These are phyloP conservation scores for Colletotrichum sp. DNA, from an alignment of 2,329 filamentous ascomycete genomes.

Conservation along the genomic window DNA sequence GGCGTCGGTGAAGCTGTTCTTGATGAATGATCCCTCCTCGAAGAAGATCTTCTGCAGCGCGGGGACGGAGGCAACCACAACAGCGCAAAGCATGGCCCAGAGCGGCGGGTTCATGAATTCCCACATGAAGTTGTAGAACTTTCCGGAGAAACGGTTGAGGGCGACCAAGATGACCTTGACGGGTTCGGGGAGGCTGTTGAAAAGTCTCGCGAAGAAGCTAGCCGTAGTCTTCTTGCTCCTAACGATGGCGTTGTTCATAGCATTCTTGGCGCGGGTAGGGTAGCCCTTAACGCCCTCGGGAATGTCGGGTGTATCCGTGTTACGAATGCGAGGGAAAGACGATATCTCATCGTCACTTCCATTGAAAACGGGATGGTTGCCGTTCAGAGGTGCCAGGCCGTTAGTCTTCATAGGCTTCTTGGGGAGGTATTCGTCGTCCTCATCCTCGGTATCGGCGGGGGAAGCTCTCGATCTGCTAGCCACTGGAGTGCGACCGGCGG, in stretches of 20 bases:
- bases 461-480: slow-evolving; percentile 55
- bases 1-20: slow-evolving; percentile 90
- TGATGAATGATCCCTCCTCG: slow-evolving; percentile 84
- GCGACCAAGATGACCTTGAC: slow-evolving; percentile 39
- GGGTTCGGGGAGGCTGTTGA: slow-evolving; percentile 44
- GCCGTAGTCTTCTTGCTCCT: slow-evolving; percentile 26
- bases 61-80: slow-evolving; percentile 89
- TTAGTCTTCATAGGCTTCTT: slow-evolving; percentile 29
- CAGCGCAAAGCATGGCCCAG: slow-evolving; percentile 94
- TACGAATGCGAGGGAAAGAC: slow-evolving; percentile 64
- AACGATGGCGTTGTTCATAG: slow-evolving; percentile 31
- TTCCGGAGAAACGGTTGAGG: slow-evolving; percentile 37
- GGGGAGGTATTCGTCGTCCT: slow-evolving; percentile 35
- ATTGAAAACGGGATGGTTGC: slow-evolving; percentile 32
- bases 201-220: slow-evolving; percentile 30
- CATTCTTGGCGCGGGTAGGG: slow-evolving; percentile 39
- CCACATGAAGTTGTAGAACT: slow-evolving; percentile 73
- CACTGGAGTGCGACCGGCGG: slow-evolving; percentile 61
- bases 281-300: slow-evolving; percentile 47
- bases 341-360: slow-evolving; percentile 58
- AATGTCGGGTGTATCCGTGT: slow-evolving; percentile 43
- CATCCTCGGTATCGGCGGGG: slow-evolving; percentile 53
- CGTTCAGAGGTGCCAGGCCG: slow-evolving; percentile 23
- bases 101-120: slow-evolving; percentile 98
- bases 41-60: slow-evolving; percentile 86